Percentiles rank a stretch among this genome's conserved stretches.
Evolutionary conservation across 257 asterid genomes (phyloP).

Genomic region (Apocynum venetum): DNA sequence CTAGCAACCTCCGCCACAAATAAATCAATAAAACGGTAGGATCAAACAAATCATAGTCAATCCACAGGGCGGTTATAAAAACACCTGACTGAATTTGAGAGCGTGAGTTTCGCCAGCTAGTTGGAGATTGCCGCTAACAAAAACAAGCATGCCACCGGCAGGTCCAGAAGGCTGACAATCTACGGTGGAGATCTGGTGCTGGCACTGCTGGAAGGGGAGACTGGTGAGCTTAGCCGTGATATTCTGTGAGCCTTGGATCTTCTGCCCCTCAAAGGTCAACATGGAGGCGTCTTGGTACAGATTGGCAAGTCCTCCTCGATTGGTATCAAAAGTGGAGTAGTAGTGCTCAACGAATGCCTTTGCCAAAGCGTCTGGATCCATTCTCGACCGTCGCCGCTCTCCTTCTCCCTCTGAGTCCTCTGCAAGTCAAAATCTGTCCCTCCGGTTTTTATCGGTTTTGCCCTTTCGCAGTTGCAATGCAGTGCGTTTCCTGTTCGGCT

Average conservation of each 20-base stretch:
- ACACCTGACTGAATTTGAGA: conserved; percentile 39
- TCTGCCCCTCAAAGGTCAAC: conserved; percentile 55
- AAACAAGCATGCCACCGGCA: conserved; percentile 50
- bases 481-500: neutral
- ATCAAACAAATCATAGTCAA: neutral
- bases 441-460: neutral
- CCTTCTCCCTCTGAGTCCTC: neutral
- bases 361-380: conserved; percentile 50
- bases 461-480: neutral
- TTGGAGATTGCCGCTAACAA: conserved; percentile 48
- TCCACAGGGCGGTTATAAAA: neutral
- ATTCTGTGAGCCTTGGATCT: conserved; percentile 38
- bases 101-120: conserved; percentile 50
- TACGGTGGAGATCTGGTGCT: conserved; percentile 45
- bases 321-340: conserved; percentile 44
- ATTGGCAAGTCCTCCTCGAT: conserved; percentile 33
- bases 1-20: neutral
- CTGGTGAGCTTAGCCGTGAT: conserved; percentile 34
- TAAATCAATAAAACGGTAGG: too few species aligned
- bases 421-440: neutral
- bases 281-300: conserved; percentile 47
- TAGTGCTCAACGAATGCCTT: conserved; percentile 59
- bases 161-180: conserved; percentile 65
- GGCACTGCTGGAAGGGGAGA: conserved; percentile 54
- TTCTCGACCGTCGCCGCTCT: neutral